Percentiles rank a stretch among this genome's conserved stretches.
Conservation (phyloP, 768 basidiomycete genomes). For the Suillus lakei region DNA sequence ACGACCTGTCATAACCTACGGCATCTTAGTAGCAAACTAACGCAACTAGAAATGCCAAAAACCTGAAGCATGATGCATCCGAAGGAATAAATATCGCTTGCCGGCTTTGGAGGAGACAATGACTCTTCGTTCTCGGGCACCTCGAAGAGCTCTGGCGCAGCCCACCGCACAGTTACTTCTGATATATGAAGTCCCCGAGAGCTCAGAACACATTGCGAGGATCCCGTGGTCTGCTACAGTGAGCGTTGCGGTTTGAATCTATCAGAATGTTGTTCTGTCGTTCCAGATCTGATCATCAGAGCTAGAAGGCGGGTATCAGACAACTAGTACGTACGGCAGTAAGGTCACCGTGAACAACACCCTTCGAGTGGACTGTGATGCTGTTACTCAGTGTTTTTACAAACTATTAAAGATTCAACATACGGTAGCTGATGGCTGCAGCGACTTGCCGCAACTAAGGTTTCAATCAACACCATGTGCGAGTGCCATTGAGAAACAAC, state of each 20-base stretch:
- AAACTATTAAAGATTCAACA: not conserved
- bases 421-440: conserved; percentile 26
- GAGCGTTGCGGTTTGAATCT: conserved; percentile 32
- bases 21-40: not conserved
- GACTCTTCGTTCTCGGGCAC: conserved; percentile 18
- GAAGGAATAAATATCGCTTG: conserved; percentile 32
- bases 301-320: not conserved
- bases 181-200: conserved; percentile 20
- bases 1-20: conserved; percentile 28
- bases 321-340: conserved; percentile 39
- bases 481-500: not conserved
- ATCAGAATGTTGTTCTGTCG: conserved; percentile 42
- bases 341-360: conserved; percentile 50
- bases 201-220: conserved; percentile 32
- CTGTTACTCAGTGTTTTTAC: not conserved
- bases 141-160: conserved; percentile 45
- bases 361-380: conserved; percentile 14
- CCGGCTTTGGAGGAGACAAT: not conserved
- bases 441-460: conserved; percentile 11
- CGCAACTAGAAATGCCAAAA: not conserved
- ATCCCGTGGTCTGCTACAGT: conserved; percentile 44
- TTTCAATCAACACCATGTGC: not conserved
- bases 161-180: conserved; percentile 43
- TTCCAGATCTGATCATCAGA: conserved; percentile 4
- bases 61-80: conserved; percentile 36